phyloP scores from a whole-genome alignment of 2,329 filamentous ascomycete species.

The Colletotrichum lentis region DNA sequence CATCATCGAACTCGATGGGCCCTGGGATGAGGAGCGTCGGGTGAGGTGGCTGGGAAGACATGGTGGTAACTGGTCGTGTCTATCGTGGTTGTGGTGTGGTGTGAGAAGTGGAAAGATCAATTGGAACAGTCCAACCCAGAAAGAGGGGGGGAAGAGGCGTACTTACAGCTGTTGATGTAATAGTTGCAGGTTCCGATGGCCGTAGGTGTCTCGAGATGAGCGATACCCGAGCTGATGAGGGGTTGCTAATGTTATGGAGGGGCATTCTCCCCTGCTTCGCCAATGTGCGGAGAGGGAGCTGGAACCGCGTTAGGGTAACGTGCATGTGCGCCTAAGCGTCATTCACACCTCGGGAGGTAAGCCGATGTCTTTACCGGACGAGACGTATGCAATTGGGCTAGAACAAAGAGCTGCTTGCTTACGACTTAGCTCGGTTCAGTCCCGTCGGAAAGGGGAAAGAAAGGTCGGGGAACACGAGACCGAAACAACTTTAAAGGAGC shows the following conservation, averaged over 20 bases:
- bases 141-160: background rate
- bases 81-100: slow-evolving; percentile 5
- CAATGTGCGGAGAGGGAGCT: slow-evolving; percentile 39
- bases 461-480: slow-evolving; percentile 14
- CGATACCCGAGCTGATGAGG: slow-evolving; percentile 40
- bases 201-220: slow-evolving; percentile 38
- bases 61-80: slow-evolving; percentile 47
- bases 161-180: slow-evolving; percentile 30
- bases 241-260: slow-evolving; percentile 40
- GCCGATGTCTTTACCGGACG: slow-evolving; percentile 33
- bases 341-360: slow-evolving; percentile 35
- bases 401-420: slow-evolving; percentile 33
- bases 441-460: slow-evolving; percentile 3
- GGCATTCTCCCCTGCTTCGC: slow-evolving; percentile 38
- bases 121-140: background rate
- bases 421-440: slow-evolving; percentile 30
- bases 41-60: slow-evolving; percentile 70
- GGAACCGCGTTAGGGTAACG: slow-evolving; percentile 36
- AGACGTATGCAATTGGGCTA: slow-evolving; percentile 14
- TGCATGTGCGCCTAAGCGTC: slow-evolving; percentile 38
- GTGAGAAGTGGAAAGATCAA: slow-evolving; percentile 21
- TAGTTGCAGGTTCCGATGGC: slow-evolving; percentile 27
- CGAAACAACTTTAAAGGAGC: slow-evolving; percentile 13
- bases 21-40: slow-evolving; percentile 91
- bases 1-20: slow-evolving; percentile 98